Evolutionary conservation across 2,329 filamentous ascomycete species (phyloP), one percentile per base, ranked within the genome.

Genomic region (Nectriaceae sp.): DNA sequence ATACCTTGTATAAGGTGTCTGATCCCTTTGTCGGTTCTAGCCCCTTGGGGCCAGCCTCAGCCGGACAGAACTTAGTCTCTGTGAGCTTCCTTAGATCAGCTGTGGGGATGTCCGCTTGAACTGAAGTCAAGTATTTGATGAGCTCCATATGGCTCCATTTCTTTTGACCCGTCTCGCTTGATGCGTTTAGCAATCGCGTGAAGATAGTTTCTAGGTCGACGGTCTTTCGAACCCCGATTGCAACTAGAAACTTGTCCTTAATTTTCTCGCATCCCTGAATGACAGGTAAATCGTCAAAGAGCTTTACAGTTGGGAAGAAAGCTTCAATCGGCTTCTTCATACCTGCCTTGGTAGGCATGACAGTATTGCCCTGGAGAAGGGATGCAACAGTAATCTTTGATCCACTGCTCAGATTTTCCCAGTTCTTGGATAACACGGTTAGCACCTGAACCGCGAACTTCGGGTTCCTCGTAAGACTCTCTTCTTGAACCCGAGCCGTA

Each of bases 131-230:
- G 61, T 99, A 99, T 60, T 91, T 93, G 69, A 99, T 91, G 21
- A 99, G 76, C 65, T 99, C 93, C 52, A 96, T 85, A 65, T 97
- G 93, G 49, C 90, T 97, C 89, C 90, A 96, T 67, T 85, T 85
- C 51, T 78, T 79, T 21, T 79, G 78, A n/a, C 76, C 74, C 10
- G 67, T 68, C 13, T 78, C 73, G 1, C 74, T 63, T 0, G 83
- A 75, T 15, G 80, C 78, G 43, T 80, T 85, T 57, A 97, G 79
- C 37, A 99, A 78, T 38, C 93, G 82, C 20, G 89, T 88, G 62
- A 99, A 97, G 22, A 99, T 95, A 22, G 95, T 93, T 24, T 90
- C 90, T 2, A 99, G 75, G 59, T 99, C 94, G 18, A 99, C 86
- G 0, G 94, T 99, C 73, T 97, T 97, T 50, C 94, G 85, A 21